These are phyloP conservation scores for Penicillium sp. DNA, from an alignment of 2,329 filamentous ascomycete genomes.

Conservation along the genomic window DNA sequence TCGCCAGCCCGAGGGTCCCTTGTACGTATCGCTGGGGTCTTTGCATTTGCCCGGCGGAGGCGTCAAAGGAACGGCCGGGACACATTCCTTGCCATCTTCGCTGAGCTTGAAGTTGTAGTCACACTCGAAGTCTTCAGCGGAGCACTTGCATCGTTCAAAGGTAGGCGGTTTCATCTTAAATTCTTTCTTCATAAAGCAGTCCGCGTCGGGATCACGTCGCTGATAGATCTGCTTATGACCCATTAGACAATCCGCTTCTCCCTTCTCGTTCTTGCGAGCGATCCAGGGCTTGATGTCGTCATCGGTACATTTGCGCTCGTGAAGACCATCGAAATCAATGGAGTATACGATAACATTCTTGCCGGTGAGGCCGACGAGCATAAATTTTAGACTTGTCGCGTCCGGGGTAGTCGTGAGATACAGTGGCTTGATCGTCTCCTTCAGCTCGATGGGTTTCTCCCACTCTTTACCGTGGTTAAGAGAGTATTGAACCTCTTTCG, in stretches of 20 bases:
- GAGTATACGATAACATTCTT: conserved; percentile 59
- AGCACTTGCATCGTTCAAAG: conserved; percentile 73
- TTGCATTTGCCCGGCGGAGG: conserved; percentile 71
- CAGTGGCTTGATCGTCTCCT: conserved; percentile 64
- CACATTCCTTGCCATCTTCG: conserved; percentile 64
- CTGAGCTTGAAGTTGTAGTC: conserved; percentile 81
- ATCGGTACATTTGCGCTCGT: conserved; percentile 71
- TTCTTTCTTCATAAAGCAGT: conserved; percentile 82
- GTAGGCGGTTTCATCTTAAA: conserved; percentile 72
- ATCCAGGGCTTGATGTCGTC: conserved; percentile 77
- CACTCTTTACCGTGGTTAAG: conserved; percentile 84
- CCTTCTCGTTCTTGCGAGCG: conserved; percentile 73
- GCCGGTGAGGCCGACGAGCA: conserved; percentile 62
- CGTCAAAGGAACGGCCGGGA: conserved; percentile 56
- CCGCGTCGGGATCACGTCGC: conserved; percentile 76
- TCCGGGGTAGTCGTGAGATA: conserved; percentile 84
- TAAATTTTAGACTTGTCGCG: conserved; percentile 85
- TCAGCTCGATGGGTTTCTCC: conserved; percentile 61
- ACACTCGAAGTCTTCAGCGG: conserved; percentile 84
- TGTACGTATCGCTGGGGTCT: conserved; percentile 66
- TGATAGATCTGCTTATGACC: conserved; percentile 85
- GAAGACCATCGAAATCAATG: conserved; percentile 76
- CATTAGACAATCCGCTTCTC: conserved; percentile 85
- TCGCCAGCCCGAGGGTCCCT: conserved; percentile 83
- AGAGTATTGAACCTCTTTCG: conserved; percentile 66